Evolutionary conservation across 2,329 filamentous ascomycete species (phyloP).

Genomic region (Fusarium sp.): DNA sequence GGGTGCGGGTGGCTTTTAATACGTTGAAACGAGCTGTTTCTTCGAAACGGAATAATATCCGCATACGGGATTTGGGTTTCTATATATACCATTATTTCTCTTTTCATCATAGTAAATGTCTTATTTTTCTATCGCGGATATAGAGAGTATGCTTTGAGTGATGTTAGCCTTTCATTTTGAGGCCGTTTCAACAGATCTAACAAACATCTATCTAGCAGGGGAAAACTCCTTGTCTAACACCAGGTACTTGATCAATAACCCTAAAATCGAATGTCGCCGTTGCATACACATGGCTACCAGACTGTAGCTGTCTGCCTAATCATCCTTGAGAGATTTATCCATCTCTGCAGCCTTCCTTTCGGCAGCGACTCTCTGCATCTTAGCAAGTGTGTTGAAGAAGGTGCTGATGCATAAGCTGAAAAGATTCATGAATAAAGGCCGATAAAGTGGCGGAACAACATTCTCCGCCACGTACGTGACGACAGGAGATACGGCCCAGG

Average conservation of each 20-base stretch:
- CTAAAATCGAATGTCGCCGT: too few relatives aligned
- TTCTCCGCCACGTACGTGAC: neutral
- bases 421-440: neutral
- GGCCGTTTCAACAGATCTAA: too few relatives aligned
- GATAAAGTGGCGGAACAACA: neutral
- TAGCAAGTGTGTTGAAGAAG: neutral
- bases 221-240: neutral
- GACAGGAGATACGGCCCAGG: neutral
- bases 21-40: neutral
- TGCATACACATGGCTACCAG: too few relatives aligned
- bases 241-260: neutral
- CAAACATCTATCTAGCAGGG: neutral
- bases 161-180: neutral
- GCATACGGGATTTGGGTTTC: neutral
- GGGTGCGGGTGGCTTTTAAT: slow-evolving; percentile 2
- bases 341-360: neutral
- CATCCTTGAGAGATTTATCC: neutral
- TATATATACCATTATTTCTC: neutral
- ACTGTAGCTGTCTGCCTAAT: neutral
- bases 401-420: neutral
- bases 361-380: neutral
- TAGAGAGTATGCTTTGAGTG: fast-evolving
- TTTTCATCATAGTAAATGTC: too few relatives aligned
- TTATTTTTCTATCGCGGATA: neutral
- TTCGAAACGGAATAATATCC: neutral